Conservation (phyloP, 768 basidiomycete species). For the Tylopilus vinaceipallidus region DNA sequence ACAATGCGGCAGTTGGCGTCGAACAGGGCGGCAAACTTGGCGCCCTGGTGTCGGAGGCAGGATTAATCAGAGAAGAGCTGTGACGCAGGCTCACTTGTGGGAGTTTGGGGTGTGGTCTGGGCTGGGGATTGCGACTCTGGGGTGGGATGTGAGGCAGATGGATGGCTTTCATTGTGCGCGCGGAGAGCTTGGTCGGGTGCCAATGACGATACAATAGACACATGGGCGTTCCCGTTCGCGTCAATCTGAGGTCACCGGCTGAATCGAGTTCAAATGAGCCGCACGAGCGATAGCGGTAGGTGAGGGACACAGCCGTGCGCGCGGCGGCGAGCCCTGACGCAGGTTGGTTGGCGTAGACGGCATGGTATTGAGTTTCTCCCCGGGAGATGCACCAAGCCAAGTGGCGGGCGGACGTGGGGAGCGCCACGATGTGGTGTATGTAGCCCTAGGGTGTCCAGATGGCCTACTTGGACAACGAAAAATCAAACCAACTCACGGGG, state of each 20-base stretch:
- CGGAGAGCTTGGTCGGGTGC: constrained; percentile 55
- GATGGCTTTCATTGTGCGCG: constrained; percentile 87
- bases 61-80: constrained; percentile 95
- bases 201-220: constrained; percentile 13
- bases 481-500: too few relatives aligned
- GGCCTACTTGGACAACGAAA: too few relatives aligned
- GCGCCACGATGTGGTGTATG: constrained; percentile 79
- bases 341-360: constrained; percentile 95
- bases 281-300: constrained; percentile 87
- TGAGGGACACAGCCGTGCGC: constrained; percentile 90
- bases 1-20: constrained; percentile 98
- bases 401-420: constrained; percentile 95
- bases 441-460: too few relatives aligned
- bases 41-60: constrained; percentile 96
- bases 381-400: constrained; percentile 99
- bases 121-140: constrained; percentile 23
- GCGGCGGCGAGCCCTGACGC: constrained; percentile 88
- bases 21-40: constrained; percentile 93
- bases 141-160: constrained; percentile 36
- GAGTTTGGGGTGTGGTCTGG: constrained; percentile 14
- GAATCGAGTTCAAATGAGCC: constrained; percentile 94
- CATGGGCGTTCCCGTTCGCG: background rate
- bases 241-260: constrained; percentile 70
- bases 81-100: constrained; percentile 13
- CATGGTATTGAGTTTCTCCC: constrained; percentile 96